Conservation (phyloP, 169 alveolate genomes). For the Blepharisma undulans region DNA sequence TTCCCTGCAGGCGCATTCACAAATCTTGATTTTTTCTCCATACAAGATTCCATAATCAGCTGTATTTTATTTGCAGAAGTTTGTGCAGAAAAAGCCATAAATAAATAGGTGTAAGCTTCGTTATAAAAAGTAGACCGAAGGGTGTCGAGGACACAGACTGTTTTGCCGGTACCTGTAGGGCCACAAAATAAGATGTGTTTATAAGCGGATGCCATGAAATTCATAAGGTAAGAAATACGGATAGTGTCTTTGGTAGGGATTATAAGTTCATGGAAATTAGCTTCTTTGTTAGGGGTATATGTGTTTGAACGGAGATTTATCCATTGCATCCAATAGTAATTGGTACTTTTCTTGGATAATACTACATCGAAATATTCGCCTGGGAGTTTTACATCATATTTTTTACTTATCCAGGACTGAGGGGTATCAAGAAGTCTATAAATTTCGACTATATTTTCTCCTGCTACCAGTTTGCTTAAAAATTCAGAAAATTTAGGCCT, state of each 20-base stretch:
- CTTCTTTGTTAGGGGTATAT: slow-evolving; percentile 63
- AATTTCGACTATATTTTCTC: slow-evolving; percentile 74
- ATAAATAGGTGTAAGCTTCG: slow-evolving; percentile 63
- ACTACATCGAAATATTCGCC: slow-evolving; percentile 77
- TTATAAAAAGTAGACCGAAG: slow-evolving; percentile 69
- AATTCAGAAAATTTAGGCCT: slow-evolving; percentile 71
- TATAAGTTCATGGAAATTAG: slow-evolving; percentile 84
- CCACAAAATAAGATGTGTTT: slow-evolving; percentile 90
- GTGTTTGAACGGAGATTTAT: slow-evolving; percentile 55
- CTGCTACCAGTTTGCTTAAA: slow-evolving; percentile 60
- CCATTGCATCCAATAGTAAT: slow-evolving; percentile 78
- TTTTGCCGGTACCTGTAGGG: slow-evolving; percentile 93
- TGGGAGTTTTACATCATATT: slow-evolving; percentile 70
- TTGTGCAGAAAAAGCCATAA: slow-evolving; percentile 91
- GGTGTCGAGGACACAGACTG: slow-evolving; percentile 81
- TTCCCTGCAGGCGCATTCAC: slow-evolving; percentile 92
- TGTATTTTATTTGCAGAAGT: slow-evolving; percentile 83
- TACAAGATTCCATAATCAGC: slow-evolving; percentile 89
- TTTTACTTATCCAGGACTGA: slow-evolving; percentile 35
- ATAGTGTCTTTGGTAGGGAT: slow-evolving; percentile 91
- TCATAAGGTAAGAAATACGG: slow-evolving; percentile 84
- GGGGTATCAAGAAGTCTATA: slow-evolving; percentile 58
- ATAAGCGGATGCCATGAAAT: slow-evolving; percentile 76
- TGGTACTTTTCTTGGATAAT: slow-evolving; percentile 70
- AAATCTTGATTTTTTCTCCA: slow-evolving; percentile 90